Base-by-base conservation (phyloP, 257 asterid species). In the Solanum pinnatisectum region DNA sequence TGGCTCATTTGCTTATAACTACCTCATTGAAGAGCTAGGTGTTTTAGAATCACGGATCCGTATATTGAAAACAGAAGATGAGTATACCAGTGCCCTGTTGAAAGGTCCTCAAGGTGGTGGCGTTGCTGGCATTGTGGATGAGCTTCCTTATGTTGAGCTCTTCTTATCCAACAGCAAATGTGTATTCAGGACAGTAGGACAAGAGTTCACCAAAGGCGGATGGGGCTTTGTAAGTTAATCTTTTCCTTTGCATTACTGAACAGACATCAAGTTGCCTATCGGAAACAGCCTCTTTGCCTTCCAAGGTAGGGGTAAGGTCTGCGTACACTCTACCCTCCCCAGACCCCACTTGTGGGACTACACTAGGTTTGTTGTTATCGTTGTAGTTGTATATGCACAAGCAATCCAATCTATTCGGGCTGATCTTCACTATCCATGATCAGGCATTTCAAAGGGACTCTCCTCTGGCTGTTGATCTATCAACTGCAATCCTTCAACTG, bases 91-190 rank as follows among this genome's bases (percentile, higher is more conserved):
- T 5, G 90, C 90, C 89, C 98, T 97, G 23, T 68, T 85, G 78
- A 91, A 37, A 56, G 99, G 99, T 72, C 98, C 99, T 2, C 76
- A 5, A 20, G 87, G 88, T 33, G 99, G 98, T 37, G 99, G 99
- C 22, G 98, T 97, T 76, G 96, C 96, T 35, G 99, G 98, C 76
- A 90, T 97, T 82, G 99, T 97, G 13, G 99, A 97, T 6, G 99
- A 97, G 93, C 96, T 91, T 88, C 98, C 98, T 87, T 97, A 97
- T 42, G 78, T 97, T 12, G 94, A 96, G 90, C 84, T 96, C 49
- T 95, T 97, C 91, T 87, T 97, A 86, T 86, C 96, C 93, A 94
- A 78, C 91, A 92, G 97, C 20, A 91, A 93, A 88, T 97, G 99
- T 84, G 77, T 56, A 14, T 97, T 93, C 92, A 90, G 93, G 87